A percentile compares a stretch with the other conserved stretches of the same genome.
Evolutionary conservation across 2,329 filamentous ascomycete genomes (phyloP).

Genomic region (Escovopsis sp.): DNA sequence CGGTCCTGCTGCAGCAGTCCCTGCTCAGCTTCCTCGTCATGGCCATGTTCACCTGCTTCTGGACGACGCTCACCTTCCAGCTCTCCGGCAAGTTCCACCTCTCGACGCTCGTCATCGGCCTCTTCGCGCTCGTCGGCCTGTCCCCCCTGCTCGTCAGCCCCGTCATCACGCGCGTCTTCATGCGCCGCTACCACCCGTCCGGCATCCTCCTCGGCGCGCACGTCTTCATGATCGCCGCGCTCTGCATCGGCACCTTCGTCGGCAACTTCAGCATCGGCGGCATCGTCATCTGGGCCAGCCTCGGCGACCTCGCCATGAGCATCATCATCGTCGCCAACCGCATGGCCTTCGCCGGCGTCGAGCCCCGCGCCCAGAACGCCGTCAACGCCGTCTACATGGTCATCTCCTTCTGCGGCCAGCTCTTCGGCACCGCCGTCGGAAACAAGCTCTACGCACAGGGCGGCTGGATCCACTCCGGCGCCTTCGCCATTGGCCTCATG

Average conservation of each 20-base stretch:
- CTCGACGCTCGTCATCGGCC: constrained; percentile 50
- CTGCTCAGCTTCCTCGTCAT: constrained; percentile 47
- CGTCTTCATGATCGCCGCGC: constrained; percentile 40
- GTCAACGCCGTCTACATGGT: constrained; percentile 79
- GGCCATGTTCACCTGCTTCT: constrained; percentile 36
- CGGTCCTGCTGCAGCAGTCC: constrained; percentile 54
- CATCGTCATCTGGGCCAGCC: constrained; percentile 55
- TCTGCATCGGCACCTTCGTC: constrained; percentile 52
- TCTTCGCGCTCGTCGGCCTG: constrained; percentile 68
- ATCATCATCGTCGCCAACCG: constrained; percentile 61
- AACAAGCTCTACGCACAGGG: constrained; percentile 35
- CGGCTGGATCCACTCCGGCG: constrained; percentile 34
- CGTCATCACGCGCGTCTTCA: constrained; percentile 44
- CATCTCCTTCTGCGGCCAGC: constrained; percentile 55
- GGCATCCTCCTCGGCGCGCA: constrained; percentile 52
- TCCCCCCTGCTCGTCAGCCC: constrained; percentile 52
- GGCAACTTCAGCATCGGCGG: constrained; percentile 52
- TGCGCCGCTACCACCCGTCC: constrained; percentile 55
- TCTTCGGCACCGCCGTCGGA: constrained; percentile 51
- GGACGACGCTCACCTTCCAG: constrained; percentile 62
- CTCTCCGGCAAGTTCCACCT: constrained; percentile 59
- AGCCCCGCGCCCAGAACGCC: constrained; percentile 55
- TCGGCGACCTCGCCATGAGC: constrained; percentile 58
- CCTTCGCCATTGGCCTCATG: constrained; percentile 16
- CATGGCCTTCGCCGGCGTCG: constrained; percentile 52